Conservation (phyloP, 129 eudicot genomes). For the Saussurea involucrata region DNA sequence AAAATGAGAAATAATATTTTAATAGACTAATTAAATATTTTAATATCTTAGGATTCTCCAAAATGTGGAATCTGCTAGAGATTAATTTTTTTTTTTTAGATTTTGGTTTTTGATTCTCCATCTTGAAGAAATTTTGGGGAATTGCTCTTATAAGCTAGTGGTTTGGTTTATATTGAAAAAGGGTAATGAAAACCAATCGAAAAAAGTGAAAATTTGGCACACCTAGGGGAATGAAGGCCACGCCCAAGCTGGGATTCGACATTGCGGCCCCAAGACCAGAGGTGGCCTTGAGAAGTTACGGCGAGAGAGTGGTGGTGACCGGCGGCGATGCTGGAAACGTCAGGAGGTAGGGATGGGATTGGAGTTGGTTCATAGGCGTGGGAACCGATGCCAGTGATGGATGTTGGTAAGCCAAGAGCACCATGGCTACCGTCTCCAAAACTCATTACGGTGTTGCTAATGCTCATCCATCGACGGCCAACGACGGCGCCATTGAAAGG, state of each 20-base stretch:
- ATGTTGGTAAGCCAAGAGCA: slow-evolving; percentile 62
- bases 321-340: slow-evolving; percentile 65
- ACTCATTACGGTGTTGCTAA: slow-evolving; percentile 59
- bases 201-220: neutral
- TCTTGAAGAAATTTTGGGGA: no score
- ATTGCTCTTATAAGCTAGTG: neutral
- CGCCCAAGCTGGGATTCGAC: slow-evolving; percentile 76
- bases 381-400: slow-evolving; percentile 41
- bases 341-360: slow-evolving; percentile 56
- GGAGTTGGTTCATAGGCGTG: slow-evolving; percentile 85
- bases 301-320: slow-evolving; percentile 97
- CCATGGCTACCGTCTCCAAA: slow-evolving; percentile 88
- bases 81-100: no score
- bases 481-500: slow-evolving; percentile 1
- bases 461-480: slow-evolving; percentile 45
- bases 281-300: slow-evolving; percentile 63
- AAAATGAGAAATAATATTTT: no score
- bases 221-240: slow-evolving; percentile 62
- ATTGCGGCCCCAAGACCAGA: slow-evolving; percentile 99
- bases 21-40: no score
- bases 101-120: no score
- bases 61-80: no score
- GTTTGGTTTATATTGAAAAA: neutral
- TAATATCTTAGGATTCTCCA: no score
- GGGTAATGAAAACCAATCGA: no score